phyloP scores from a whole-genome alignment of 108 stramenopile genomes.

The Epipyxis sp. region DNA sequence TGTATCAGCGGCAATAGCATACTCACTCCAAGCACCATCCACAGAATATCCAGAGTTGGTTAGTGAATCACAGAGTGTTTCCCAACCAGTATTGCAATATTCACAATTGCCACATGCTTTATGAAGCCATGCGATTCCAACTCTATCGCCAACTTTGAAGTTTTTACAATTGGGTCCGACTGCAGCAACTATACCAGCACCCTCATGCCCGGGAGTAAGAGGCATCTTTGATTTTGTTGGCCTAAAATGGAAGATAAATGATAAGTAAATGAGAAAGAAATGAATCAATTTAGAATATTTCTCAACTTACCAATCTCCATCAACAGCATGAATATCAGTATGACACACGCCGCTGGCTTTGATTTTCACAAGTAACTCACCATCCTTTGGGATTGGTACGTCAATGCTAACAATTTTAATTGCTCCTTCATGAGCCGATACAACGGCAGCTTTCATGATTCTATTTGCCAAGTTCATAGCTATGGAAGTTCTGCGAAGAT shows the following conservation, averaged over 20 bases:
- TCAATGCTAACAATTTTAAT: background rate
- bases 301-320: background rate
- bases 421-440: too few relatives aligned
- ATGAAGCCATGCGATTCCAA: constrained; percentile 66
- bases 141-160: constrained; percentile 62
- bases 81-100: constrained; percentile 51
- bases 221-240: constrained; percentile 22
- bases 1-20: constrained; percentile 13
- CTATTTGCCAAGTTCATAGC: too few relatives aligned
- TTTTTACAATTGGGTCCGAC: constrained; percentile 60
- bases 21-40: constrained; percentile 20
- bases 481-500: too few relatives aligned
- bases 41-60: constrained; percentile 31
- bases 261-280: background rate
- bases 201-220: constrained; percentile 53
- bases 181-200: constrained; percentile 50
- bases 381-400: background rate
- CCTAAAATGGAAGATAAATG: background rate
- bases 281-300: background rate
- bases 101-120: constrained; percentile 61
- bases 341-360: constrained; percentile 14
- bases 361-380: background rate
- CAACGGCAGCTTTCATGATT: too few relatives aligned
- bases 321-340: constrained; percentile 22
- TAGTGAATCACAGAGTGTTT: constrained; percentile 51